These are phyloP conservation scores for Solanum piurae DNA, from an alignment of 257 asterid genomes.

Conservation along the genomic window DNA sequence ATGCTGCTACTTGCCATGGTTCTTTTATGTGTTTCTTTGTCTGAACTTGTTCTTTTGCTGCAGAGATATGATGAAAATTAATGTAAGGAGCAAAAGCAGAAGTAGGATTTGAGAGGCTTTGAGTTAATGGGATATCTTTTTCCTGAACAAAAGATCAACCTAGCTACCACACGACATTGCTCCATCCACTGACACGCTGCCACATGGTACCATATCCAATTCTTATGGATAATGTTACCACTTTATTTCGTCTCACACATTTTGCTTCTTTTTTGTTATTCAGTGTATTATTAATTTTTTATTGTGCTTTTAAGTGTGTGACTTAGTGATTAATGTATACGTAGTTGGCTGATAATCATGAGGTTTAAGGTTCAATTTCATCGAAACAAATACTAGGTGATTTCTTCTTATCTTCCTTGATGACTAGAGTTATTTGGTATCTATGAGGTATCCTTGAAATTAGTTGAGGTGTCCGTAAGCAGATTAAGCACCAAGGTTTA, in stretches of 20 bases:
- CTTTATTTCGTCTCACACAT: not conserved
- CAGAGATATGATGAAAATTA: not conserved
- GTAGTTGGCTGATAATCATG: not conserved
- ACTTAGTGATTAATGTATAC: not conserved
- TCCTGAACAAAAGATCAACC: conserved; percentile 23
- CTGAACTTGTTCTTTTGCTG: not conserved
- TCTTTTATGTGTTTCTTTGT: not conserved
- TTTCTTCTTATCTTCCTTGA: not conserved
- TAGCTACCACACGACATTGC: conserved; percentile 2
- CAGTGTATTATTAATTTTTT: not conserved
- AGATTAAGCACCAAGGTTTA: too few relatives aligned
- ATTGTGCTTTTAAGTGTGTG: not conserved
- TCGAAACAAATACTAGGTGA: not conserved
- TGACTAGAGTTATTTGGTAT: not conserved
- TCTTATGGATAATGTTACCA: conserved; percentile 37
- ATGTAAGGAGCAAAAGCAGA: not conserved
- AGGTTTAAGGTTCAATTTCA: not conserved
- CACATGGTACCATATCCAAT: conserved; percentile 50
- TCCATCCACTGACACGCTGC: conserved; percentile 33
- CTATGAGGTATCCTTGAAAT: not conserved
- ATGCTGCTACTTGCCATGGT: conserved; percentile 54
- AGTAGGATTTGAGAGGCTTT: conserved; percentile 19
- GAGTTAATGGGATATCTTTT: conserved; percentile 31
- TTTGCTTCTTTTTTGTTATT: not conserved
- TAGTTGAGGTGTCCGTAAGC: not conserved